Evolutionary conservation across 441 rosid species (phyloP), one percentile per base, ranked within the genome.

Genomic region (Dalechampia spathulata): DNA sequence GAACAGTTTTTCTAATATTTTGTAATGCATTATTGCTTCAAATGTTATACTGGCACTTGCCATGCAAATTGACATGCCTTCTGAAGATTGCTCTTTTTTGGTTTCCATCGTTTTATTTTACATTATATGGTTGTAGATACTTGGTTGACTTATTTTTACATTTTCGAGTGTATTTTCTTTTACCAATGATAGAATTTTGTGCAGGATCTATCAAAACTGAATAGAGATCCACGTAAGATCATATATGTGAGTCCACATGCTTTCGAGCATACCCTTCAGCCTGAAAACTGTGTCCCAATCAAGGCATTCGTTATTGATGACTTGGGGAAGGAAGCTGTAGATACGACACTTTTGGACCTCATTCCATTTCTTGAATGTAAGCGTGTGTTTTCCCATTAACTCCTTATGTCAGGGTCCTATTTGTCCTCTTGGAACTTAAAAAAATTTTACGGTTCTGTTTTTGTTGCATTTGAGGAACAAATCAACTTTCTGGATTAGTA

Each of bases 331-430:
- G 12, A 50, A 19, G 80, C 75, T 41, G 47, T 65, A 7, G 99
- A 92, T 70, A 86, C 97, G 0, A 80, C 87, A 49, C 97, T 92
- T 58, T 39, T 92, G 62, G 99, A 92, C 66, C 96, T 92, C 45
- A 86, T 92, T 74, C 99, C 98, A 4, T 92, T 92, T 69, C 97
- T 92, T 54, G 99, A 92, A 70, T 92, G 99, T 89, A 72, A 79
- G 90, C 63, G 28, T 46, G 55, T 38, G 8, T 34, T 11, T 46
- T 12, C 43, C n/a, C 40, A 20, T 60, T 32, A n/a, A 36, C 6
- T 16, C 34, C 41, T 10, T 16, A 2, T 7, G 1, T 41, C 5
- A 53, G 15, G 15, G 21, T 41, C 19, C n/a, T 13, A 7, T 43
- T 52, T 11, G 22, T 27, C 39, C 39, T 14, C 49, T 11, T 9